Conservation (phyloP, 2,329 filamentous ascomycete species). For the Coniochaeta sp. region DNA sequence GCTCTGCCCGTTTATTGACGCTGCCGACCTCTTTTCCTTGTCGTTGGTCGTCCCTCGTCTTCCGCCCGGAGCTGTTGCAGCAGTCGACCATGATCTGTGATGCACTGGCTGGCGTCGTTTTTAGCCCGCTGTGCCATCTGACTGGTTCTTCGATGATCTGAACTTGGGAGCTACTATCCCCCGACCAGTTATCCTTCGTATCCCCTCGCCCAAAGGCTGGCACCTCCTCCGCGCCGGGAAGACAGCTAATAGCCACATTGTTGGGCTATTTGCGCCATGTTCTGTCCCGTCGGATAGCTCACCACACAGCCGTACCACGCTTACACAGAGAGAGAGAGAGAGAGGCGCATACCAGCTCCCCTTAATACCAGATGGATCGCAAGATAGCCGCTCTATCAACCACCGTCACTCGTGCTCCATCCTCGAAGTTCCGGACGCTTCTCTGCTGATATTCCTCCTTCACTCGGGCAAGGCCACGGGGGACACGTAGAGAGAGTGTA, state of each 20-base stretch:
- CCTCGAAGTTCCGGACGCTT: too few species aligned
- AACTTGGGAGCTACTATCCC: neutral
- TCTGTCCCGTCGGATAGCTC: conserved; percentile 1
- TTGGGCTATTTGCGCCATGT: conserved; percentile 4
- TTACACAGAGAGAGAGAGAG: neutral
- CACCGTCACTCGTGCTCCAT: conserved; percentile 6
- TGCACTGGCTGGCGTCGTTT: conserved; percentile 7
- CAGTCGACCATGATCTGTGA: conserved; percentile 22
- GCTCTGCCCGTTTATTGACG: conserved; percentile 3
- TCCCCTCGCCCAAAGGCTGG: neutral
- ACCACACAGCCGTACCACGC: neutral
- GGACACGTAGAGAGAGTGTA: neutral
- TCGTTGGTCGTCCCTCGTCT: neutral
- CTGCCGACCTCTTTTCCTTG: neutral
- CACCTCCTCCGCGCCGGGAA: neutral
- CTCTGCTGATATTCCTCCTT: neutral
- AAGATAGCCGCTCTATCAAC: neutral
- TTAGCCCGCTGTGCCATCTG: neutral
- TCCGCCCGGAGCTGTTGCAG: conserved; percentile 14
- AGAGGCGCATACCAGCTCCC: neutral
- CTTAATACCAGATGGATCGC: neutral
- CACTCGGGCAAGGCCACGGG: neutral
- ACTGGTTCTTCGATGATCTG: neutral
- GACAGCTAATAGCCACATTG: neutral
- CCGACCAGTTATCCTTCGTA: neutral